Percentiles rank a stretch among this genome's conserved stretches.
These are phyloP conservation scores for Penicillium cosmopolitanum DNA, from an alignment of 495 filamentous ascomycete genomes.

Conservation along the genomic window DNA sequence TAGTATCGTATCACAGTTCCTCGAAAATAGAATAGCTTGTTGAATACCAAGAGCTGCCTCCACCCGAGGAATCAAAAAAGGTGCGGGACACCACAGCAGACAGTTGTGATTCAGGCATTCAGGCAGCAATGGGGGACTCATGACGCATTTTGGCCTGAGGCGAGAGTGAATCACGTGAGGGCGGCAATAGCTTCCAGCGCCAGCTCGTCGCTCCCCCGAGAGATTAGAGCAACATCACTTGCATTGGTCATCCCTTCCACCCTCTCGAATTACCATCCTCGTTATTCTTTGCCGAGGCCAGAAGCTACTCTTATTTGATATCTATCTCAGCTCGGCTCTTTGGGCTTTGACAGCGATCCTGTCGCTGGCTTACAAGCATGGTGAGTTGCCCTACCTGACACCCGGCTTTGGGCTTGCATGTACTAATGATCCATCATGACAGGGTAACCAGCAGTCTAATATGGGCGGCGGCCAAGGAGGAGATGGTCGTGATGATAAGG, in stretches of 20 bases:
- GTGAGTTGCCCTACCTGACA: slow-evolving; percentile 31
- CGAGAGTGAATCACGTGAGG: slow-evolving; percentile 23
- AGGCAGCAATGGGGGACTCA: slow-evolving; percentile 13
- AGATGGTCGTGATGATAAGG: slow-evolving; percentile 84
- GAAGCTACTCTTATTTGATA: slow-evolving; percentile 2
- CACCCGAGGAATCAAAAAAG: slow-evolving; percentile 8
- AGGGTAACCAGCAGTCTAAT: slow-evolving; percentile 82
- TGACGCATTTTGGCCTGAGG: slow-evolving; percentile 32
- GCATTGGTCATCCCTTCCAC: slow-evolving; percentile 28
- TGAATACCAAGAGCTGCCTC: neutral
- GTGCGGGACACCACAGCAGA: slow-evolving; percentile 2
- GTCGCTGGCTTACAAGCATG: slow-evolving; percentile 38
- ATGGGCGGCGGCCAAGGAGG: slow-evolving; percentile 72
- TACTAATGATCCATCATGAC: slow-evolving; percentile 31
- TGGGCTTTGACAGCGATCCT: slow-evolving; percentile 20
- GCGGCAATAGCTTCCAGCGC: slow-evolving; percentile 29
- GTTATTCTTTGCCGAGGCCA: slow-evolving; percentile 5
- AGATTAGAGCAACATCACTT: slow-evolving; percentile 16
- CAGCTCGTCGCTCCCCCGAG: slow-evolving; percentile 29
- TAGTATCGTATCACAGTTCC: neutral
- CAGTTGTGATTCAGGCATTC: slow-evolving; percentile 18
- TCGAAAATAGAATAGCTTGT: neutral
- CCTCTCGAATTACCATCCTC: slow-evolving; percentile 10
- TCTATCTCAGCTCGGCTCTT: slow-evolving; percentile 1
- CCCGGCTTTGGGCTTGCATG: slow-evolving; percentile 8